Conservation (phyloP, 176 grass and related monocot species). For the Aegilops sharonensis region DNA sequence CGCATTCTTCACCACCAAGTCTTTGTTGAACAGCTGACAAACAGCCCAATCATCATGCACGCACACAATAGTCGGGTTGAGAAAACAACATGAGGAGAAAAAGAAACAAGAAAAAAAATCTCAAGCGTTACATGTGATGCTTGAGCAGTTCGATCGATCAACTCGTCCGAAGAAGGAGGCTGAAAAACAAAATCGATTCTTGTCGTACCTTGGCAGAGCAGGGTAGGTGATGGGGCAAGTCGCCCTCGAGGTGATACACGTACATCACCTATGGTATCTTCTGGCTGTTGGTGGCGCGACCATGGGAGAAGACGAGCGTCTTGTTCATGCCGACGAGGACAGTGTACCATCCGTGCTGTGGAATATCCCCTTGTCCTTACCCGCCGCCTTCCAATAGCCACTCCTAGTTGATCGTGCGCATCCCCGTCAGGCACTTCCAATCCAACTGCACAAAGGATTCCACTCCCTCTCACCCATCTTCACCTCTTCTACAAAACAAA, state of each 20-base stretch:
- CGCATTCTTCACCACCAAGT: constrained; percentile 34
- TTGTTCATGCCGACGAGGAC: too few species aligned
- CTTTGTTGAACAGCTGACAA: constrained; percentile 65
- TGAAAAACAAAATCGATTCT: too few species aligned
- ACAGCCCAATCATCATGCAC: constrained; percentile 81
- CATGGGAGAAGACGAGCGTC: too few species aligned
- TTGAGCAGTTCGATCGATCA: neutral
- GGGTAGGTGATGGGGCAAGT: constrained; percentile 39
- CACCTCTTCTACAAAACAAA: constrained; percentile 39
- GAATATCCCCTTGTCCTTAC: too few species aligned
- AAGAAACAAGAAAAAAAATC: neutral
- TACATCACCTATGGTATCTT: constrained; percentile 92
- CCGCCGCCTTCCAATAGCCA: too few species aligned
- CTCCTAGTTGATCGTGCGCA: constrained; percentile 47
- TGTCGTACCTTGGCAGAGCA: constrained; percentile 52
- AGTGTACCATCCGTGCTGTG: too few species aligned
- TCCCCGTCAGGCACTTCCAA: constrained; percentile 87
- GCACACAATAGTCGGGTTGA: constrained; percentile 20
- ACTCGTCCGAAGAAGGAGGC: neutral
- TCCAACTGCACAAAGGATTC: constrained; percentile 73
- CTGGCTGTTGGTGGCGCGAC: constrained; percentile 59
- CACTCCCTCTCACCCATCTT: constrained; percentile 28
- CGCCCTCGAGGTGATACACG: constrained; percentile 77
- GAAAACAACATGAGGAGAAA: too few species aligned
- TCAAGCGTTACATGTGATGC: neutral